Base-by-base conservation (phyloP, 2,329 filamentous ascomycete species). In the Emericellopsis cladophorae region DNA sequence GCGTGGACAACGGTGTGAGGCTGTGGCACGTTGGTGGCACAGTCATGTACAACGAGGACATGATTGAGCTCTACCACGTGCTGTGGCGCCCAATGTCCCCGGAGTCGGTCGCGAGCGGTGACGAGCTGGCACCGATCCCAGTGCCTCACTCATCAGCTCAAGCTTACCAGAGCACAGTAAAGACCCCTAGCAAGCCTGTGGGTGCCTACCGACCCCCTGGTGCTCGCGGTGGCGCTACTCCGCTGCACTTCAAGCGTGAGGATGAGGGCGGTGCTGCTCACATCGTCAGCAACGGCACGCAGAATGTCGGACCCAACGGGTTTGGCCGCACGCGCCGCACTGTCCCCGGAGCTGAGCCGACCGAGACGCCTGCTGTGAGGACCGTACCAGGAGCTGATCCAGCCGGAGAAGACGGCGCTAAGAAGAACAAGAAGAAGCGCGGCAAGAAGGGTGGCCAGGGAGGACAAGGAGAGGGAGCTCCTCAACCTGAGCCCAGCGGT, bases 391-490 rank as follows among this genome's bases (percentile, higher is more conserved):
- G 74, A 5, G 77, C 82, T 12, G 76, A 72, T 45, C 68, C 74
- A 31, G 73, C 47, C 60, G 81, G 62, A 66, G 80, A 73, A 58
- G 83, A 87, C 45, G 84, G 78, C 83, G 11, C 68, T 86, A 60
- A 56, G 51, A 95, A 95, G 74, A 95, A 95, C 66, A 96, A 96
- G 77, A 96, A 96, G 77, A 96, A 96, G 76, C 78, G 92, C 48
- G 75, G 71, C 49, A 95, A 93, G 72, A 96, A 95, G 66, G 76
- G 76, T 40, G 92, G 89, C 57, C 88, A 92, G 37, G 74, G 70
- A 6, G 84, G 86, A 15, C 22, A 41, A 31, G 39, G 29, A 15
- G 38, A 34, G 22, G 41, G 36, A 33, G 34, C 79, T 40, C 48
- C 51, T 12, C 59, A 63, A 42, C 55, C 55, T 16, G 66, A 68